These are phyloP conservation scores for Trichomonas gallinae DNA, from an alignment of 208 protist species.

Conservation along the genomic window DNA sequence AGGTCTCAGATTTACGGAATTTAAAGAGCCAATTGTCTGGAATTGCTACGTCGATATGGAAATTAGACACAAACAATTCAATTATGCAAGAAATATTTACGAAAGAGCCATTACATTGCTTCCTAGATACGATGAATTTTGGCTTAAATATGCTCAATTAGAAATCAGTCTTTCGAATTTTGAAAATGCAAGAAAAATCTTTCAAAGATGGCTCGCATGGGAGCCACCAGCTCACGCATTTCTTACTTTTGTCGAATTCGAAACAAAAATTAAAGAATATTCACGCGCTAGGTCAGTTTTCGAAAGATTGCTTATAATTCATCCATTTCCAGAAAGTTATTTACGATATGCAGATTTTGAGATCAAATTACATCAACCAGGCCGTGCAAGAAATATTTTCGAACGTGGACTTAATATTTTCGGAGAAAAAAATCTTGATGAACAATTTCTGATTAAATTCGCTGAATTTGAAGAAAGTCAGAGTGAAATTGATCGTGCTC, in stretches of 20 bases:
- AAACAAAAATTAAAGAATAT: neutral
- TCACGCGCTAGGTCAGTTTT: neutral
- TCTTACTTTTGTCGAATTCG: neutral
- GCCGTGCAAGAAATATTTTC: neutral
- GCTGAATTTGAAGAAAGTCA: slow-evolving; percentile 2
- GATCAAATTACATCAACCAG: neutral
- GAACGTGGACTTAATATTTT: neutral
- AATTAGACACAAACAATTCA: neutral
- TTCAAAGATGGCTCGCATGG: slow-evolving; percentile 1
- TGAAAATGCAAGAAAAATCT: neutral
- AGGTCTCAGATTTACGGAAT: neutral
- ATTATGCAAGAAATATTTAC: neutral
- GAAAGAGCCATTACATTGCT: neutral
- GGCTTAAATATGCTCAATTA: neutral
- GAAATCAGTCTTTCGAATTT: neutral
- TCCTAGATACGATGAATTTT: neutral
- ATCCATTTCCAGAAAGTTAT: neutral
- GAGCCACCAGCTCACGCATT: neutral
- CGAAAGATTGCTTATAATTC: neutral
- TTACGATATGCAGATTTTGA: neutral
- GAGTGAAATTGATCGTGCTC: neutral
- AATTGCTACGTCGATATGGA: slow-evolving; percentile 2
- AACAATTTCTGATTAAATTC: neutral
- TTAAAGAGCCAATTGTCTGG: neutral
- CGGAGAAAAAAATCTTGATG: neutral